Percentiles rank a stretch among this genome's conserved stretches.
These are phyloP conservation scores for Streptanthus diversifolius DNA, from an alignment of 345 rosid genomes.

Conservation along the genomic window DNA sequence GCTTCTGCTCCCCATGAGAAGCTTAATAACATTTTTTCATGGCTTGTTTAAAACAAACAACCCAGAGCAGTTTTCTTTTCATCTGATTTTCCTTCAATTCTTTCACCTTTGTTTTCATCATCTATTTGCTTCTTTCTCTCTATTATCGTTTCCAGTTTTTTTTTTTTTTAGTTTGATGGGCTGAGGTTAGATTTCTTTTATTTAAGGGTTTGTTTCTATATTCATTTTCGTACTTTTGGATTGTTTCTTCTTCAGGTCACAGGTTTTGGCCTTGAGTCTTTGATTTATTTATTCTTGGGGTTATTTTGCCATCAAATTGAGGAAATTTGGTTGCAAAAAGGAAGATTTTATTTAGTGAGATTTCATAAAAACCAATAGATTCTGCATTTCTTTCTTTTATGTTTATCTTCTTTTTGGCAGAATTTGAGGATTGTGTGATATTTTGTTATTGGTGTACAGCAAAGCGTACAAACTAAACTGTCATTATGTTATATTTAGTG, in stretches of 20 bases:
- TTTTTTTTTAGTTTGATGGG: conserved; percentile 15
- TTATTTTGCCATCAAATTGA: conserved; percentile 25
- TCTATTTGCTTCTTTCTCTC: conserved; percentile 21
- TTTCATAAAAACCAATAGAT: not conserved
- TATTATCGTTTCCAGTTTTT: not conserved
- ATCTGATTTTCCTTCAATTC: conserved; percentile 8
- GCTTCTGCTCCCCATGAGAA: conserved; percentile 72
- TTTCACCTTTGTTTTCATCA: conserved; percentile 7
- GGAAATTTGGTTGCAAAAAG: conserved; percentile 27
- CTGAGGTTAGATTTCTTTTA: conserved; percentile 11
- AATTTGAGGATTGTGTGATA: conserved; percentile 6
- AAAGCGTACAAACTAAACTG: conserved; percentile 17
- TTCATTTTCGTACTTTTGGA: not conserved
- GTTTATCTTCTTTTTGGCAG: not conserved
- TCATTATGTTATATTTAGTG: not conserved
- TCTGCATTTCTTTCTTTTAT: not conserved
- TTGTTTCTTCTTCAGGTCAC: conserved; percentile 29
- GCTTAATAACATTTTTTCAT: conserved; percentile 30
- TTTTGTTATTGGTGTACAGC: conserved; percentile 3
- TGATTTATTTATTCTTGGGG: conserved; percentile 39
- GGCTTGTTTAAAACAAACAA: conserved; percentile 30
- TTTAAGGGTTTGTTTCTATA: not conserved
- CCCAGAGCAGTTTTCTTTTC: conserved; percentile 14
- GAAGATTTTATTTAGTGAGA: not conserved
- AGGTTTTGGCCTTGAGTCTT: conserved; percentile 35